Evolutionary conservation across 2,329 filamentous ascomycete species (phyloP), one percentile per base, ranked within the genome.

Genomic region (Penicillium sp.): DNA sequence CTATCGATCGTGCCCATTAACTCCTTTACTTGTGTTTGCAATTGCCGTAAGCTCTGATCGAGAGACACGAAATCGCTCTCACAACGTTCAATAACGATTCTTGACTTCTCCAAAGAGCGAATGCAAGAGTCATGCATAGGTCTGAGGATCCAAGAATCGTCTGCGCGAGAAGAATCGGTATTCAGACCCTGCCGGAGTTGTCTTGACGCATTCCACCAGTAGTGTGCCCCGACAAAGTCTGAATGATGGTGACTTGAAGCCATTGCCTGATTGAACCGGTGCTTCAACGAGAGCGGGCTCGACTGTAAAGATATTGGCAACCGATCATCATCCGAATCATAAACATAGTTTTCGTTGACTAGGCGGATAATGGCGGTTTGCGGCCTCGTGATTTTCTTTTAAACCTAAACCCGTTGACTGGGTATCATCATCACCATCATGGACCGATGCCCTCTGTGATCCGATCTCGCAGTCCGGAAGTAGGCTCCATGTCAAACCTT

Each of bases 201-300:
- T 50, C 87, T 82, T 23, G 91, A 72, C 0, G 88, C 89, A 63
- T 85, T 86, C 82, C 87, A 91, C 72, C 91, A 95, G 42, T 87
- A 77, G 57, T 94, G 87, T 1, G 88, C 86, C 24, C 85, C 85
- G 40, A 93, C 82, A 59, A 89, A 95, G 63, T 95, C 88, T 0
- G 86, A 86, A 50, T 86, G 81, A 20, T 85, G 82, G 57, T 87
- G 82, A 45, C 87, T 89, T 63, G 88, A 85, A 0, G 82, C 77
- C 55, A 86, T 86, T 13, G 87, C 87, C 14, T 85, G 84, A 54
- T 85, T 82, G 51, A 72, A 71, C 13, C 63, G 57, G 46, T 66
- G 61, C 46, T 62, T 66, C 32, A 72, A 56, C 7, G 66, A 63
- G 20, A 53, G 47, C 4, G 44, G 42, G 5, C 43, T 39, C 29